These are phyloP conservation scores for Pinus taeda DNA, from an alignment of 75 land plant genomes.

Conservation along the genomic window DNA sequence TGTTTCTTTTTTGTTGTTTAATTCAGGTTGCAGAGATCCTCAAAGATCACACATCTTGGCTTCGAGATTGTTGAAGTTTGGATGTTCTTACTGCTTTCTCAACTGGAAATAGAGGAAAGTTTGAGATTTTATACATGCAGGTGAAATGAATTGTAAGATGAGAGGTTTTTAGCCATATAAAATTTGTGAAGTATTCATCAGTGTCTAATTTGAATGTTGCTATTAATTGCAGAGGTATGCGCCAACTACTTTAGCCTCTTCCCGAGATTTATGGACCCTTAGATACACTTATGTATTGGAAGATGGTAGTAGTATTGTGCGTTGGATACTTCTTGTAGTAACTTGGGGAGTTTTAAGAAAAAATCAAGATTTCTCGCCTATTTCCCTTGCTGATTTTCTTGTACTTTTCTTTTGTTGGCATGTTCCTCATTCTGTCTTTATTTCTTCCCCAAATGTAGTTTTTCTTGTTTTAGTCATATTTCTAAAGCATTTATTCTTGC, in stretches of 20 bases:
- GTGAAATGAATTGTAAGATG: slow-evolving; percentile 21
- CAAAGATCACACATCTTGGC: slow-evolving; percentile 89
- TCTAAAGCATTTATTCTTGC: not conserved
- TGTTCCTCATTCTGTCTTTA: not conserved
- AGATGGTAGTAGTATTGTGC: slow-evolving; percentile 87
- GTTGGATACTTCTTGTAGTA: slow-evolving; percentile 9
- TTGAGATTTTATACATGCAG: slow-evolving; percentile 89
- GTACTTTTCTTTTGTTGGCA: not conserved
- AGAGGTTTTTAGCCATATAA: not conserved
- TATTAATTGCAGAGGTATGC: slow-evolving; percentile 59
- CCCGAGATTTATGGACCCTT: slow-evolving; percentile 81
- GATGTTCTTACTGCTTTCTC: slow-evolving; percentile 61
- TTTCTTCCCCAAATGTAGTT: not conserved
- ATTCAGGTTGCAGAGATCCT: slow-evolving; percentile 75
- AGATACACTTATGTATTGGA: slow-evolving; percentile 74
- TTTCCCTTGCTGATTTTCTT: not conserved
- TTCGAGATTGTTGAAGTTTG: slow-evolving; percentile 69
- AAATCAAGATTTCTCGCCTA: not conserved
- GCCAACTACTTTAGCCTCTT: slow-evolving; percentile 79
- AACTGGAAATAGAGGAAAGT: slow-evolving; percentile 80
- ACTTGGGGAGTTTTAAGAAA: slow-evolving; percentile 6
- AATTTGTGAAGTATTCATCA: not conserved
- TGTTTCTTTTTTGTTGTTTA: not conserved
- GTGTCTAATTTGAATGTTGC: not conserved
- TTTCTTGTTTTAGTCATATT: too few relatives aligned